These are phyloP conservation scores for Ceratobasidium sp. DNA, from an alignment of 1,284 basidiomycete genomes.

Conservation along the genomic window DNA sequence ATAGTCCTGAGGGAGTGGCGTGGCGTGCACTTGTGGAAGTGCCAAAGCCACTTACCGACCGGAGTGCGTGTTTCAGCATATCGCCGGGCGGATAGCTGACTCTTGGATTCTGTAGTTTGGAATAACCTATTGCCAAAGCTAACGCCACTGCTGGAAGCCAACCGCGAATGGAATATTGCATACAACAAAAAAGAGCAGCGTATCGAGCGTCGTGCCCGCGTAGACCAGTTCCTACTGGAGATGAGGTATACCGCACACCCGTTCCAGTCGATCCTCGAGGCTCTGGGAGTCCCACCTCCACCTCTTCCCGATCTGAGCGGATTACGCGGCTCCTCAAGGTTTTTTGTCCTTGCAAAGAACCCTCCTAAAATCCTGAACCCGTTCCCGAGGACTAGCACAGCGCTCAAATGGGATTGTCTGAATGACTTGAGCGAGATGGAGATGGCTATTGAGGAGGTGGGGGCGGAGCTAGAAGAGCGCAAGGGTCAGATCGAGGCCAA, in stretches of 20 bases:
- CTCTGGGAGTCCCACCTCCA: not conserved
- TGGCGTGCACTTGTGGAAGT: constrained; percentile 5
- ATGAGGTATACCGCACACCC: not conserved
- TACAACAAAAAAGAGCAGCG: not conserved
- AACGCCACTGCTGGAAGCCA: constrained; percentile 5
- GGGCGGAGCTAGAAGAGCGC: not conserved
- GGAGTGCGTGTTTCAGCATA: not conserved
- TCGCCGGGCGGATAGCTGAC: not conserved
- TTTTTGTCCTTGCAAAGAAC: not conserved
- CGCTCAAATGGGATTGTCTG: not conserved
- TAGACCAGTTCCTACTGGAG: constrained; percentile 2
- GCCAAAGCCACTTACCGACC: constrained; percentile 21
- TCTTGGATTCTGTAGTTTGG: not conserved
- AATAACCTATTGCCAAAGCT: constrained; percentile 9
- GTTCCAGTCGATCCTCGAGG: not conserved
- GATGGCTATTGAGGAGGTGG: not conserved
- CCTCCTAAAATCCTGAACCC: not conserved
- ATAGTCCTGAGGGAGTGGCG: no score
- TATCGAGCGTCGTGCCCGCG: not conserved
- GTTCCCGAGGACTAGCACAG: not conserved
- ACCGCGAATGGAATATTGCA: not conserved
- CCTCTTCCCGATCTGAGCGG: no score
- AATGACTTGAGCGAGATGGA: not conserved
- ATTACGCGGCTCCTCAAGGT: no score
- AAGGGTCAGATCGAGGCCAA: not conserved